Conservation (phyloP, 2,329 filamentous ascomycete species). For the Colletotrichum kahawae region DNA sequence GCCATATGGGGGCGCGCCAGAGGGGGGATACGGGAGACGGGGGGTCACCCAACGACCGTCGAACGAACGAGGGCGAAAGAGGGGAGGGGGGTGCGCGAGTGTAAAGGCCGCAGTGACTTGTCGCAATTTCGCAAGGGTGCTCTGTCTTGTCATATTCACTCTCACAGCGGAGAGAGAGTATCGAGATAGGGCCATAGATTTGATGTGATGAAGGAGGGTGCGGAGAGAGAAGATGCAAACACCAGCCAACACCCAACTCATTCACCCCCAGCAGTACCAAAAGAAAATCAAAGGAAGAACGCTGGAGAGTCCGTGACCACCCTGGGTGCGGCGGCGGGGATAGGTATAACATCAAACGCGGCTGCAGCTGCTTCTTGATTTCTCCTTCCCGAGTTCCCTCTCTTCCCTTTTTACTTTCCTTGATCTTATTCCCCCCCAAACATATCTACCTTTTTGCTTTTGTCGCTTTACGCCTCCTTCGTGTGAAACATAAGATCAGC, state of each 20-base stretch:
- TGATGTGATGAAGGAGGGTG: background rate
- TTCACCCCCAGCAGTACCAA: background rate
- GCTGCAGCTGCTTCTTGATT: constrained; percentile 9
- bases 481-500: background rate
- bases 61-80: background rate
- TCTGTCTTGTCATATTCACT: background rate
- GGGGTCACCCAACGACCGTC: background rate
- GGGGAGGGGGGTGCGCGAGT: background rate
- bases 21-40: background rate
- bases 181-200: background rate
- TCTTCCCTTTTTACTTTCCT: background rate
- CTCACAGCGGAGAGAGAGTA: background rate
- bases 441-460: background rate
- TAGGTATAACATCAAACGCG: constrained; percentile 13
- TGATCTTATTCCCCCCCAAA: background rate
- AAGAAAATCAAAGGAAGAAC: background rate
- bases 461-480: background rate
- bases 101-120: background rate
- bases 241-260: background rate
- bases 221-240: background rate
- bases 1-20: background rate
- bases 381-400: background rate
- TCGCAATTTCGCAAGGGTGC: background rate
- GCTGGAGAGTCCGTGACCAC: background rate
- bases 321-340: background rate